Percentiles rank a stretch among this genome's conserved stretches.
Evolutionary conservation across 306 rosid genomes (phyloP).

Genomic region (Rubus idaeus): DNA sequence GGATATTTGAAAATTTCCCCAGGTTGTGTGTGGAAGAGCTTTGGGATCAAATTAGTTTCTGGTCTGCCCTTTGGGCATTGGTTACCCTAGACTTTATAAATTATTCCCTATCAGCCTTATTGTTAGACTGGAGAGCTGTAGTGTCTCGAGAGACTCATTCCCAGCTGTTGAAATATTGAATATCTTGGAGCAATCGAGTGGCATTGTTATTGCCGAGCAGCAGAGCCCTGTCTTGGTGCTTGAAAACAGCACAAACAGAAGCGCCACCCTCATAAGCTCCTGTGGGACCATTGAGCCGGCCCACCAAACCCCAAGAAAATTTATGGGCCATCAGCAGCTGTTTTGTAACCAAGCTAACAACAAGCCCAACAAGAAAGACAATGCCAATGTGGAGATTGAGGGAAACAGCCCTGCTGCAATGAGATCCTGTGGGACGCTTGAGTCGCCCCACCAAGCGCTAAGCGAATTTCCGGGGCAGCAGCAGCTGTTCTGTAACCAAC

Average conservation of each 20-base stretch:
- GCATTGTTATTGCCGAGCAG: constrained; percentile 27
- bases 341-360: neutral
- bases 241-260: constrained; percentile 37
- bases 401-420: neutral
- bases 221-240: constrained; percentile 44
- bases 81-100: too few relatives aligned
- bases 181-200: constrained; percentile 34
- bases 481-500: neutral
- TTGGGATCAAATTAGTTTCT: too few relatives aligned
- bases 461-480: neutral
- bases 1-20: too few relatives aligned
- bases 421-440: neutral
- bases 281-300: neutral
- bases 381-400: neutral
- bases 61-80: too few relatives aligned
- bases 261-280: neutral
- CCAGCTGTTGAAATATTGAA: constrained; percentile 60
- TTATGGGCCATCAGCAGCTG: neutral
- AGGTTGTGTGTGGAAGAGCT: too few relatives aligned
- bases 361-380: neutral
- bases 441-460: neutral
- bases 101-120: too few relatives aligned
- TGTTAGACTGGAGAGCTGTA: too few relatives aligned
- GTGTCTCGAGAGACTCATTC: constrained; percentile 39
- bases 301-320: neutral